Evolutionary conservation across 192 early-diverging fungal species (phyloP).

Genomic region (Pilobolus umbonatus): DNA sequence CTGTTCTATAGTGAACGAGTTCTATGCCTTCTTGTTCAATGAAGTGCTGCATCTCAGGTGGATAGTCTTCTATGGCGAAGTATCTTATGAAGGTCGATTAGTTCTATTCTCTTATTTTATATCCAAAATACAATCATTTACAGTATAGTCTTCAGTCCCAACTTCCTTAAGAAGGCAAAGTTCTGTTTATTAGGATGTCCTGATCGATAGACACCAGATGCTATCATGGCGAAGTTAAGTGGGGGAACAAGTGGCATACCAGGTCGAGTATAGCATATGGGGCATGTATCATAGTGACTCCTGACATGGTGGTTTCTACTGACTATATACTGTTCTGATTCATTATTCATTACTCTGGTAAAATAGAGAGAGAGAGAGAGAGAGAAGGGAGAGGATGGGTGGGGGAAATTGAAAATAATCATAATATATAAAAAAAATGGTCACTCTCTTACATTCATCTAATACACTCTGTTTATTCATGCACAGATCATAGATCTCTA

Average conservation of each 20-base stretch:
- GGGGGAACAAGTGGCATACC: conserved; percentile 75
- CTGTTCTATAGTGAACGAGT: conserved; percentile 74
- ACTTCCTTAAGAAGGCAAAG: conserved; percentile 83
- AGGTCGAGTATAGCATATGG: conserved; percentile 36
- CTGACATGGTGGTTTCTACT: background rate
- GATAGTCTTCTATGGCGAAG: conserved; percentile 36
- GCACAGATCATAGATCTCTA: too few species aligned
- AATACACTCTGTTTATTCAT: too few species aligned
- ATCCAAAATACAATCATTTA: background rate
- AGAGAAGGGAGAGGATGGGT: too few species aligned
- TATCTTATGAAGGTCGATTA: conserved; percentile 20
- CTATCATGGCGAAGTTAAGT: conserved; percentile 93
- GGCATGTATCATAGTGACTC: conserved; percentile 17
- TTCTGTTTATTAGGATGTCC: conserved; percentile 90
- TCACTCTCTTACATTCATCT: too few species aligned
- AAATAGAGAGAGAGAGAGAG: too few species aligned
- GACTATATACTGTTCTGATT: too few species aligned
- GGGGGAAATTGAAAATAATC: too few species aligned
- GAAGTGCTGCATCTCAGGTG: conserved; percentile 74
- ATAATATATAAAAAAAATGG: too few species aligned
- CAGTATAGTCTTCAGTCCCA: conserved; percentile 84
- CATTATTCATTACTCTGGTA: too few species aligned
- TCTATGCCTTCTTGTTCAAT: conserved; percentile 66
- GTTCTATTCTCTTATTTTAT: background rate
- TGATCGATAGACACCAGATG: conserved; percentile 87